Conservation (phyloP, 169 alveolate genomes). For the Plasmodium gallinaceum region DNA sequence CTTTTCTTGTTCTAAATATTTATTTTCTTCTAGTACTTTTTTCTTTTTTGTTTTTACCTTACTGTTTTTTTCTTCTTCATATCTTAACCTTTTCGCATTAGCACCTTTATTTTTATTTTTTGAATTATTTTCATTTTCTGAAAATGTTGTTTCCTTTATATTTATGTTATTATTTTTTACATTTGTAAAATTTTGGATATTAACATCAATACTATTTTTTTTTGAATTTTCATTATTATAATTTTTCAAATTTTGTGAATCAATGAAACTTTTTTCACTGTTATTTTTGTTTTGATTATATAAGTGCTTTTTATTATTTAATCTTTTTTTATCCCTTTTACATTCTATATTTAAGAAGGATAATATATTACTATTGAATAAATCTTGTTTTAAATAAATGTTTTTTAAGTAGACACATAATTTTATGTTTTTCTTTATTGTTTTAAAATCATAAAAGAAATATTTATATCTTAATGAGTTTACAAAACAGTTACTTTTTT, state of each 20-base stretch:
- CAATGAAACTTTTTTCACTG: background rate
- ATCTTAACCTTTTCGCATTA: background rate
- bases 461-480: slow-evolving; percentile 54
- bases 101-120: background rate
- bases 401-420: slow-evolving; percentile 56
- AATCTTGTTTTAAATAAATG: slow-evolving; percentile 42
- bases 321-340: background rate
- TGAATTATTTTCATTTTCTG: background rate
- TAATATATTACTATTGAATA: slow-evolving; percentile 59
- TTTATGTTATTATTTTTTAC: background rate
- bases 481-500: slow-evolving; percentile 8
- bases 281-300: background rate
- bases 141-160: background rate
- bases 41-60: background rate
- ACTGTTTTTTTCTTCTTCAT: background rate
- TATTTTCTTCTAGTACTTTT: background rate
- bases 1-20: background rate
- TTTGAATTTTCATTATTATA: background rate
- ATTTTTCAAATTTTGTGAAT: background rate
- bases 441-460: slow-evolving; percentile 54
- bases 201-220: background rate
- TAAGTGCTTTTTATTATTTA: background rate
- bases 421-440: slow-evolving; percentile 53
- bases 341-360: slow-evolving; percentile 39
- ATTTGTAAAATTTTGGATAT: background rate